Conservation (phyloP, 2,329 filamentous ascomycete genomes). For the Septoria petroselini region DNA sequence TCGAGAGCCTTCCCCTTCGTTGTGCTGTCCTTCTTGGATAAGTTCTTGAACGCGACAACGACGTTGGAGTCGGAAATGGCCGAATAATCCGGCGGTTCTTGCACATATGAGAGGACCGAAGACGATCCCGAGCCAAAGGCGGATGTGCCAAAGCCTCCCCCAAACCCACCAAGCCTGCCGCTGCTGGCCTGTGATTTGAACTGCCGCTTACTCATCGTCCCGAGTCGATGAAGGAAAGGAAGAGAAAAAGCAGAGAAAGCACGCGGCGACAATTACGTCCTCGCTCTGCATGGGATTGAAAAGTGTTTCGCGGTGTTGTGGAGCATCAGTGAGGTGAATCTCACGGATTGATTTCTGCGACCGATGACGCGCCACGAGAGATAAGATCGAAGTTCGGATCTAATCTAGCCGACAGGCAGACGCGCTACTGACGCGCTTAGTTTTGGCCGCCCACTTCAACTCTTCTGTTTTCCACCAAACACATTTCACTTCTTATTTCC, state of each 20-base stretch:
- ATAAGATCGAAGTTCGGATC: no score
- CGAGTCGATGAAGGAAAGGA: background rate
- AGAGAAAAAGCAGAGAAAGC: background rate
- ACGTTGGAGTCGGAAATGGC: conserved; percentile 74
- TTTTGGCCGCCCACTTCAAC: background rate
- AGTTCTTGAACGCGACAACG: conserved; percentile 86
- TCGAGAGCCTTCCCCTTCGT: conserved; percentile 90
- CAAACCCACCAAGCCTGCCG: conserved; percentile 52
- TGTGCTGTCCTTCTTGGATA: conserved; percentile 86
- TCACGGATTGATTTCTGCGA: no score
- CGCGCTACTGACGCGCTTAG: background rate
- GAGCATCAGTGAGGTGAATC: no score
- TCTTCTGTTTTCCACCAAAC: background rate
- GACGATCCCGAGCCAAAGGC: conserved; percentile 50
- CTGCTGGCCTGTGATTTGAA: conserved; percentile 64
- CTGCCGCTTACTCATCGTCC: conserved; percentile 51
- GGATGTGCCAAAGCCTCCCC: conserved; percentile 38
- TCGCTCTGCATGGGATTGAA: no score
- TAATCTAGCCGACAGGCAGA: background rate
- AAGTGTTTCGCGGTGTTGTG: background rate
- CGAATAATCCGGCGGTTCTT: conserved; percentile 78
- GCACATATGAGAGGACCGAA: conserved; percentile 77
- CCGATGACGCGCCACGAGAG: no score
- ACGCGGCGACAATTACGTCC: no score
- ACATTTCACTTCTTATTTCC: background rate